phyloP scores from a whole-genome alignment of 805 yeast genomes.

The Starmerella gropengiesseri region DNA sequence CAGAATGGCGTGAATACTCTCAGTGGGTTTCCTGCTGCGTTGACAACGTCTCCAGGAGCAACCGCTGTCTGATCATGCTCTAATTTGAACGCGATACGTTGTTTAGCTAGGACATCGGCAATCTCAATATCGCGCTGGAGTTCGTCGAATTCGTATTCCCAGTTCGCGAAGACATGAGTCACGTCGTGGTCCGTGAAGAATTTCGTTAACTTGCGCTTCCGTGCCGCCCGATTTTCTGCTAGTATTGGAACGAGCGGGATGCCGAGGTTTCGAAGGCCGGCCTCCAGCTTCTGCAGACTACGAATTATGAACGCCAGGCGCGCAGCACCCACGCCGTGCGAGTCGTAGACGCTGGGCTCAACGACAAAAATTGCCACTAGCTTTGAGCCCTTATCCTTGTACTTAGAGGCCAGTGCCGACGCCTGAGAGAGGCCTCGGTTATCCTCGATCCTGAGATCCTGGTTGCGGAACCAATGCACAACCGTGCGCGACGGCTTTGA shows the following conservation, averaged over 20 bases:
- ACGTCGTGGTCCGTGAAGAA: constrained; percentile 27
- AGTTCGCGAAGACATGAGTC: constrained; percentile 31
- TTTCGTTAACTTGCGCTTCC: constrained; percentile 6
- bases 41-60: constrained; percentile 32
- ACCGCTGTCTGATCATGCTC: constrained; percentile 36
- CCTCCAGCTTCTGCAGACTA: constrained; percentile 29
- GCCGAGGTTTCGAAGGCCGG: constrained; percentile 29
- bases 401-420: constrained; percentile 28
- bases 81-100: constrained; percentile 26
- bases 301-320: constrained; percentile 34
- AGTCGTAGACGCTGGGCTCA: constrained; percentile 34
- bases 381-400: constrained; percentile 24
- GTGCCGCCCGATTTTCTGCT: constrained; percentile 8
- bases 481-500: constrained; percentile 18
- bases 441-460: constrained; percentile 39
- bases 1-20: constrained; percentile 40
- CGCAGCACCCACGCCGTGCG: constrained; percentile 37
- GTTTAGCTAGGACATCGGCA: constrained; percentile 16
- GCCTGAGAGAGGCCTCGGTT: constrained; percentile 36
- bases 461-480: constrained; percentile 37
- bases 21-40: constrained; percentile 33
- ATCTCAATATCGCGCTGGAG: constrained; percentile 28
- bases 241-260: constrained; percentile 29
- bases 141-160: constrained; percentile 40
- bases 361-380: constrained; percentile 36